Evolutionary conservation across 495 filamentous ascomycete genomes (phyloP).

Genomic region (Pyronema domesticum): DNA sequence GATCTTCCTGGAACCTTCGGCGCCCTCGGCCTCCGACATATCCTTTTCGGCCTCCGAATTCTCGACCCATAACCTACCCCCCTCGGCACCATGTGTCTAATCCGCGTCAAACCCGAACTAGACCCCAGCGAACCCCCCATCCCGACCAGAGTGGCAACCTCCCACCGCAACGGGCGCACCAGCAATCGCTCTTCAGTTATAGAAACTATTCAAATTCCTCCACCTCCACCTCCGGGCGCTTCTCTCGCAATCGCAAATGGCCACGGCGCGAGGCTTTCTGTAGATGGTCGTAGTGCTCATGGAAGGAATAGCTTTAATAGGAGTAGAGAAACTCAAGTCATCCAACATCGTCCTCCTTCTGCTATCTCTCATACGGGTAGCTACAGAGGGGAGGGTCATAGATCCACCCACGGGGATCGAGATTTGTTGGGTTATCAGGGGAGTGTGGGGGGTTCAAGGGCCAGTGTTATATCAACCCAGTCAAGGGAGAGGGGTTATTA

Average conservation of each 20-base stretch:
- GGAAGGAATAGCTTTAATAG: background rate
- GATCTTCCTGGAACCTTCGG: no score
- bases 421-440: background rate
- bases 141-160: constrained; percentile 7
- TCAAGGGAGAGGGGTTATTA: constrained; percentile 18
- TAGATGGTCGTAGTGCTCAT: background rate
- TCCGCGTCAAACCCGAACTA: constrained; percentile 21
- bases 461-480: constrained; percentile 16
- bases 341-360: background rate
- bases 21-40: no score
- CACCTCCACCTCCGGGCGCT: constrained; percentile 8
- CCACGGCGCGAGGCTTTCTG: background rate
- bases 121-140: constrained; percentile 9
- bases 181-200: constrained; percentile 1
- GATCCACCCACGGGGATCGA: background rate
- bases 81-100: constrained; percentile 21
- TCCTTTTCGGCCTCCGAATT: no score
- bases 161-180: background rate
- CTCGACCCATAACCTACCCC: no score
- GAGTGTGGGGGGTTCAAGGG: constrained; percentile 6
- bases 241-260: background rate
- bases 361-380: background rate
- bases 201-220: constrained; percentile 15
- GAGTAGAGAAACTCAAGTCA: background rate
- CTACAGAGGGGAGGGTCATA: background rate